Percentiles rank a stretch among this genome's conserved stretches.
Conservation (phyloP, 768 basidiomycete genomes). For the Kwoniella newhampshirensis region DNA sequence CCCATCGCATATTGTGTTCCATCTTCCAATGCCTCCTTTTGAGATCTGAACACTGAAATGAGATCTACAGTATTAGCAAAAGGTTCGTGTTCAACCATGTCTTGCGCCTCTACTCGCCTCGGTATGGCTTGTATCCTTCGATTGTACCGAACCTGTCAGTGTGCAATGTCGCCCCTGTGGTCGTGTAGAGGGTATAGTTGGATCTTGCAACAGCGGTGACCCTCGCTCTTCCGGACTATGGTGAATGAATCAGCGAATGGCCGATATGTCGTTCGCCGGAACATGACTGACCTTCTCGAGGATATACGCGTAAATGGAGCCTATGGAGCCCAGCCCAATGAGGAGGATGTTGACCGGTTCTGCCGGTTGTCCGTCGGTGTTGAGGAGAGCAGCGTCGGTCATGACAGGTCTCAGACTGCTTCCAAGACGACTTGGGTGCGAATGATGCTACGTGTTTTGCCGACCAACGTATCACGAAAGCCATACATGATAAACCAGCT, state of each 20-base stretch:
- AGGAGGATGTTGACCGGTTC: constrained; percentile 38
- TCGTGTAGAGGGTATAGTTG: constrained; percentile 59
- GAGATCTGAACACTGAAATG: constrained; percentile 59
- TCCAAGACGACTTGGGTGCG: too few relatives aligned
- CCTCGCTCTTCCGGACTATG: constrained; percentile 61
- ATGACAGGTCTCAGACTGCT: too few relatives aligned
- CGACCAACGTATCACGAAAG: too few relatives aligned
- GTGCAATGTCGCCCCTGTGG: constrained; percentile 52
- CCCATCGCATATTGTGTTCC: constrained; percentile 67
- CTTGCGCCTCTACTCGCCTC: constrained; percentile 56
- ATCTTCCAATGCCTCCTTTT: constrained; percentile 60
- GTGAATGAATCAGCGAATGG: not conserved
- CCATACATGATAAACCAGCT: too few relatives aligned
- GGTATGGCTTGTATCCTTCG: constrained; percentile 64
- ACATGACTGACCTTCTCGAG: constrained; percentile 68
- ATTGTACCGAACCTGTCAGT: constrained; percentile 65
- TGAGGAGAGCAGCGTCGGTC: not conserved
- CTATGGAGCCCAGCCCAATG: constrained; percentile 46
- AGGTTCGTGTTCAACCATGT: too few relatives aligned
- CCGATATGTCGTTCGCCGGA: not conserved
- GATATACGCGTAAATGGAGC: constrained; percentile 53
- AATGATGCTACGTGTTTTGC: too few relatives aligned
- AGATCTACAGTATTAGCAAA: not conserved
- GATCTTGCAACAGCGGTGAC: constrained; percentile 74
- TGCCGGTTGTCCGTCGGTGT: not conserved